Evolutionary conservation across 2,329 filamentous ascomycete genomes (phyloP), one percentile per base, ranked within the genome.

Genomic region (Polytolypa hystricis): DNA sequence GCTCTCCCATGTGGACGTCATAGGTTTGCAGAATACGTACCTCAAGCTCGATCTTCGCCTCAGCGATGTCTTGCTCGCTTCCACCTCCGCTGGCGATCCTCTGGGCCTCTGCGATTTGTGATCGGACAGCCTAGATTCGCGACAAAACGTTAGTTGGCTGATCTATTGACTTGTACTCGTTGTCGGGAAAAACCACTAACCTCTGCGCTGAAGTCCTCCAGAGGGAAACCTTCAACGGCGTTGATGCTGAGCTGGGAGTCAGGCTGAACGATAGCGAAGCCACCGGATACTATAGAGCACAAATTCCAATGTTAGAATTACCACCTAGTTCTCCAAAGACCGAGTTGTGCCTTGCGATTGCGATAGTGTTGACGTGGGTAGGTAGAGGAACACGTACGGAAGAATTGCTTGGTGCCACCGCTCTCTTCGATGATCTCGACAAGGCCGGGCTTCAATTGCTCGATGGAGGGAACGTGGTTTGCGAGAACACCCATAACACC

Each of bases 401-500:
- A 98, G 73, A 91, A 98, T 69, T 93, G 84, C 79, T 98, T 98
- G 82, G 64, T 80, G 49, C 62, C 60, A 58, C 85, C 84, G 58
- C 70, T 76, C 76, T 98, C 91, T 74, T 96, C 89, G 51, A 96
- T 77, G 59, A 98, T 74, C 74, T 96, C 89, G 52, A 98, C 75
- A 52, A 96, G 70, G 58, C 91, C 91, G 44, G 91, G 87, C 77
- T 93, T 94, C 66, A 98, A 75, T 74, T 98, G 91, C 75, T 98
- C 91, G 60, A 98, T 96, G 45, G 87, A 86, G 48, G 91, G 87
- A 56, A 98, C 91, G 77, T 98, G 91, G 75, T 91, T 93, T 64
- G 91, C 91, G 61, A 98, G 82, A 56, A 98, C 81, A 82, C 91
- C 91, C 91, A 98, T 98, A 56, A 96, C 91, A 64, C 91, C 91